Conservation (phyloP, 805 yeast species). For the Schizosaccharomyces lindneri region DNA sequence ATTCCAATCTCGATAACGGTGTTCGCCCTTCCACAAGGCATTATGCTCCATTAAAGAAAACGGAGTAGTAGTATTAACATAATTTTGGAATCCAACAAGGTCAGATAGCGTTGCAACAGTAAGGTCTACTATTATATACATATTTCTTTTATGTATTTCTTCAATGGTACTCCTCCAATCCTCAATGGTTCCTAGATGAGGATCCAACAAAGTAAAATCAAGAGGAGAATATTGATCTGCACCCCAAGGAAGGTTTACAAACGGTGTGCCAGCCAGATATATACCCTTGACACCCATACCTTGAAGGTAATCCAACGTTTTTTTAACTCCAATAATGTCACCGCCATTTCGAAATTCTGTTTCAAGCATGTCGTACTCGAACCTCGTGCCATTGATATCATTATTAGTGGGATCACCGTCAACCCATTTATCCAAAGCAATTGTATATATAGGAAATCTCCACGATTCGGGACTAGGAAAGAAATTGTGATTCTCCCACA, state of each 20-base stretch:
- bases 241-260: constrained; percentile 1
- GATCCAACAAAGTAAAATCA: background rate
- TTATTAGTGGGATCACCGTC: constrained; percentile 2
- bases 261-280: constrained; percentile 1
- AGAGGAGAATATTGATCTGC: constrained; percentile 2
- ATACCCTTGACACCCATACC: constrained; percentile 1
- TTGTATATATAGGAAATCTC: background rate
- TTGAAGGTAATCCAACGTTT: background rate
- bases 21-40: background rate
- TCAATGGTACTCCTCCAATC: constrained; percentile 1
- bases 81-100: background rate
- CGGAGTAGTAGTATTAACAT: background rate
- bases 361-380: background rate
- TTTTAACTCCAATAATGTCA: background rate
- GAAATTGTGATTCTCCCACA: background rate
- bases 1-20: background rate
- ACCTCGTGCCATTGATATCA: background rate
- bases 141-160: background rate
- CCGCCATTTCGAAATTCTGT: background rate
- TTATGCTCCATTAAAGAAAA: constrained; percentile 1
- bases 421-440: background rate
- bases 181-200: constrained; percentile 1
- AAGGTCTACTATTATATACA: constrained; percentile 1
- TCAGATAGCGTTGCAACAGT: constrained; percentile 1
- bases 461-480: background rate